Conservation (phyloP, 2,329 filamentous ascomycete species). For the Nigrospora sphaerica region DNA sequence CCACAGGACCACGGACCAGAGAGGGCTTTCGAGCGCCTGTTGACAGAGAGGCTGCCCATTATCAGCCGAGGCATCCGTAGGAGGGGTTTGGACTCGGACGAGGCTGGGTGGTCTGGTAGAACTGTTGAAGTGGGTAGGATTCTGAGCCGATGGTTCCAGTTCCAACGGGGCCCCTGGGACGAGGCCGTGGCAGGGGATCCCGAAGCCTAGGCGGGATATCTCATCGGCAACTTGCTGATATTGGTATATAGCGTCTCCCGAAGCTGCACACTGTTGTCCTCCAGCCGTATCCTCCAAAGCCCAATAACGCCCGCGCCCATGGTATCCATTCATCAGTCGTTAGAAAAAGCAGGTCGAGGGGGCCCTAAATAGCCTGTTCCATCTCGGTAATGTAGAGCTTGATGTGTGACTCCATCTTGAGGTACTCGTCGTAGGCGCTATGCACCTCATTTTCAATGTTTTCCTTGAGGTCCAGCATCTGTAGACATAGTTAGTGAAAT, state of each 20-base stretch:
- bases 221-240: too few relatives aligned
- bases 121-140: conserved; percentile 51
- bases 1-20: conserved; percentile 17
- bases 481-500: conserved; percentile 13
- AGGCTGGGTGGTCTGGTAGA: conserved; percentile 49
- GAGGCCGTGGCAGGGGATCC: not conserved
- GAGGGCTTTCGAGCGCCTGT: conserved; percentile 26
- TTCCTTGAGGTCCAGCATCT: conserved; percentile 98
- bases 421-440: conserved; percentile 83
- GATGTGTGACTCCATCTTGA: conserved; percentile 96
- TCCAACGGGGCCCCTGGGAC: conserved; percentile 32
- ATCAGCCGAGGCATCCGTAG: conserved; percentile 48
- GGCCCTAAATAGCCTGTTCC: conserved; percentile 69
- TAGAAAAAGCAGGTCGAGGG: conserved; percentile 11
- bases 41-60: conserved; percentile 50
- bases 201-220: too few relatives aligned
- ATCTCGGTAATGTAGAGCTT: conserved; percentile 98
- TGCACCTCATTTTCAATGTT: conserved; percentile 95
- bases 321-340: conserved; percentile 30
- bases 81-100: conserved; percentile 31
- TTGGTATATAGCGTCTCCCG: too few relatives aligned
- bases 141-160: conserved; percentile 59
- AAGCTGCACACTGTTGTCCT: too few relatives aligned
- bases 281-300: not conserved
- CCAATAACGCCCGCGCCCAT: conserved; percentile 12